Evolutionary conservation across 2,329 filamentous ascomycete genomes (phyloP), one percentile per base, ranked within the genome.

Genomic region (Leptographium galeiforme): DNA sequence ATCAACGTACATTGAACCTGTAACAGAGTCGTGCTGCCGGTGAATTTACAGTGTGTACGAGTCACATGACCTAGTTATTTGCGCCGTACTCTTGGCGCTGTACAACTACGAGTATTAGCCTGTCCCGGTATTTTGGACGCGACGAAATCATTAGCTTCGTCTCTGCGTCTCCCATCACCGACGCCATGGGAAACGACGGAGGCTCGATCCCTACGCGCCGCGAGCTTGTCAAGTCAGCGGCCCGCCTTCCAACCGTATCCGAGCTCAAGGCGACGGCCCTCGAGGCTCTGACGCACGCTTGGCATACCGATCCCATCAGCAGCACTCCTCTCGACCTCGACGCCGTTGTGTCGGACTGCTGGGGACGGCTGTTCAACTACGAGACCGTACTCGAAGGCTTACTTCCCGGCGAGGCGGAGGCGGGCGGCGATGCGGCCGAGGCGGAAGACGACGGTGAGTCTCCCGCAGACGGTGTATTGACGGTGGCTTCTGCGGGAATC

Each of bases 151-250:
- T 18, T 12, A 4, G 7, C 14, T 8, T 45, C 25, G 1, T 12
- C 43, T 8, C 18, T 18, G n/a, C 40, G 16, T 13, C 4, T 16
- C 33, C 32, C n/a, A 47, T 6, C 36, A 39, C 32, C 40, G 34
- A 25, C 11, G 19, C 30, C 61, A 96, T 98, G 93, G 93, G 93
- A 66, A 98, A 98, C 72, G 93, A 98, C 67, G 93, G 93, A 61
- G 93, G 93, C 66, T 91, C 88, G 61, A 98, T 98, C 61, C 93
- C 93, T 6, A 97, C 86, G 58, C 87, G 94, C 36, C 86, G 89
- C 64, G 94, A 98, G 69, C 87, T 98, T 47, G 93, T 98, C 67
- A 95, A 95, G 70, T 85, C 91, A 68, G 89, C 90, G 33, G 89
- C 90, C 44, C 86, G 88, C 62, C 78, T 82, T 51, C 87, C 86